Base-by-base conservation (phyloP, 1,284 basidiomycete genomes). In the Malassezia vespertilionis region DNA sequence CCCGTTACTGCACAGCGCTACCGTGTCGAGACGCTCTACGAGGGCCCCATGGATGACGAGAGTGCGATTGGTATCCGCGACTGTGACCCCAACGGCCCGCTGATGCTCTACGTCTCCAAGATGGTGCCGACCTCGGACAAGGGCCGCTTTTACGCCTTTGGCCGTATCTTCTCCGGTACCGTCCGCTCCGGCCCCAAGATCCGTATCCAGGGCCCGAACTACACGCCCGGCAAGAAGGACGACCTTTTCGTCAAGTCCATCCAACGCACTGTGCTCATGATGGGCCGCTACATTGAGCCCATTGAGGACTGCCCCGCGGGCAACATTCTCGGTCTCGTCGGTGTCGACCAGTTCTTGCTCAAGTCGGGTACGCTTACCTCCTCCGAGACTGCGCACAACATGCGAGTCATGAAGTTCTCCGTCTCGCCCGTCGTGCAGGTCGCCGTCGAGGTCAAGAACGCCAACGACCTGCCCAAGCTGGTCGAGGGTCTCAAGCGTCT, bases 111-210 rank as follows among this genome's bases (percentile, higher is more conserved):
- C 77, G 80, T 99, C 76, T 97, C 93, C 68, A 97, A 97, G 82
- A 97, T 99, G 93, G 91, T 97, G 63, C 93, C 93, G 60, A 97
- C 93, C 51, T 93, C 91, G 66, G 93, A 99, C 77, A 97, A 97
- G 78, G 93, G 93, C 71, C 90, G 93, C 60, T 99, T 97, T 85
- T 97, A 97, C 76, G 93, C 93, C 61, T 97, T 99, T 75, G 93
- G 93, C 76, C 93, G 93, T 82, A 84, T 99, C 78, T 97, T 99
- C 81, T 88, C 93, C 57, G 93, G 93, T 74, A 96, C 89, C 61
- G 88, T 96, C 71, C 82, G 81, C 64, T 83, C 93, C 54, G 93
- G 93, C 54, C 93, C 91, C 72, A 97, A 97, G 79, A 83, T 96
- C 76, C 89, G 93, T 72, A 97, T 99, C 71, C 93, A 97, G 76